Evolutionary conservation across 495 filamentous ascomycete species (phyloP).

Genomic region (Usnea hakonensis): DNA sequence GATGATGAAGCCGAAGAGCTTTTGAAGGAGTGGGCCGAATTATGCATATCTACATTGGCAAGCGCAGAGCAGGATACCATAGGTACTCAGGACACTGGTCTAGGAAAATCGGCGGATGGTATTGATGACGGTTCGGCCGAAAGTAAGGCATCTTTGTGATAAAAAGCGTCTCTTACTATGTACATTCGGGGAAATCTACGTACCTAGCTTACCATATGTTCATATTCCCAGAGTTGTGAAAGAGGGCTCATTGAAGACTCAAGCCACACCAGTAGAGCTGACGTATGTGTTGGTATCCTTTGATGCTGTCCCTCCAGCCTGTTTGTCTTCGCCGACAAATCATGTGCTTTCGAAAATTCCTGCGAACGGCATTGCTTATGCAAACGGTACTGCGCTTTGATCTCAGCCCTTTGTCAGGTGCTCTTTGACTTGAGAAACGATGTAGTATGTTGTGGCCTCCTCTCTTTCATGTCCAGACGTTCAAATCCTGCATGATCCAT

Average conservation of each 20-base stretch:
- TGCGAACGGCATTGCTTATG: neutral
- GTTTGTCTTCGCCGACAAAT: neutral
- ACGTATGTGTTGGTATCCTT: neutral
- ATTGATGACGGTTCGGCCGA: neutral
- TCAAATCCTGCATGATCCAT: neutral
- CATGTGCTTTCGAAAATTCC: neutral
- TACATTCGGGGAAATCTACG: neutral
- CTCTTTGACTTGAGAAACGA: neutral
- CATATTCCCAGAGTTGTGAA: neutral
- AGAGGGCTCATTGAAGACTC: neutral
- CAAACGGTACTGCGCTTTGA: neutral
- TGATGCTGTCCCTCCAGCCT: neutral
- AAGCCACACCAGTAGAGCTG: neutral
- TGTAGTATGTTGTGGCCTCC: neutral
- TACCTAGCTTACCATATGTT: neutral
- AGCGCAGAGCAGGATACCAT: neutral
- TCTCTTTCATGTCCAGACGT: neutral
- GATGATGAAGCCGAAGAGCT: constrained; percentile 7
- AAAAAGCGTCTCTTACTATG: no score
- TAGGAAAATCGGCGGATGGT: neutral
- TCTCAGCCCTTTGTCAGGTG: neutral
- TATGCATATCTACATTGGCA: neutral
- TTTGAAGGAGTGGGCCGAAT: constrained; percentile 8
- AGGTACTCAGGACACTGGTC: neutral
- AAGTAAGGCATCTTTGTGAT: neutral